Base-by-base conservation (phyloP, 345 rosid genomes). In the Camelina laxa region DNA sequence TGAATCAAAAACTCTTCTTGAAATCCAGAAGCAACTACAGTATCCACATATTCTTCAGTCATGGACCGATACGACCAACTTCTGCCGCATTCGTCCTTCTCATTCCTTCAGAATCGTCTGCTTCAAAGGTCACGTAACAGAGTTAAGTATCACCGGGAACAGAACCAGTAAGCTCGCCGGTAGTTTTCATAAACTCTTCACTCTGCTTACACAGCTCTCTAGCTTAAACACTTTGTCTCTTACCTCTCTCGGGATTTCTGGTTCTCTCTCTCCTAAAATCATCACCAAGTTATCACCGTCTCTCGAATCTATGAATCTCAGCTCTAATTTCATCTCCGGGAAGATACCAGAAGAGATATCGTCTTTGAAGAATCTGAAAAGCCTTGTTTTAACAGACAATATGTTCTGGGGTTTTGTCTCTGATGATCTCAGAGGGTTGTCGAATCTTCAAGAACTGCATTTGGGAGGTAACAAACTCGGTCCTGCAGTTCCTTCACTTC, bases 1-100 rank as follows among this genome's bases (percentile, higher is more conserved):
- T 42, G 97, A 94, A 74, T 73, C 85, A 69, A 75, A 76, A 47
- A 80, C 77, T 45, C 83, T 91, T 58, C 67, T 85, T 68, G 93
- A 85, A 73, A 78, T 90, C 72, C 89, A 82, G 67, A 84, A 82
- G 63, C 88, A 82, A 20, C 84, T 94, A 5, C 89, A 94, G 56
- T 86, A 88, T 76, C 97, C 98, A 7, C 68, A 80, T 15, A 78
- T 71, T 78, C 91, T 94, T 80, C 89, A 79, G 31, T 80, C 87
- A 75, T 94, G 97, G 97, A 85, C 69, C 17, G 85, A 84, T 4
- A 91, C 88, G 84, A 85, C 93, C 74, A 85, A 85, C 75, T 90
- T 91, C 84, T 94, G 97, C 47, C 73, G 81, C 74, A 75, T 87
- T 59, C 93, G 92, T 45, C 58, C 79, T 30, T 88, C 96, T 21